phyloP scores from a whole-genome alignment of 2,329 filamentous ascomycete species.

The Sarocladium kiliense region DNA sequence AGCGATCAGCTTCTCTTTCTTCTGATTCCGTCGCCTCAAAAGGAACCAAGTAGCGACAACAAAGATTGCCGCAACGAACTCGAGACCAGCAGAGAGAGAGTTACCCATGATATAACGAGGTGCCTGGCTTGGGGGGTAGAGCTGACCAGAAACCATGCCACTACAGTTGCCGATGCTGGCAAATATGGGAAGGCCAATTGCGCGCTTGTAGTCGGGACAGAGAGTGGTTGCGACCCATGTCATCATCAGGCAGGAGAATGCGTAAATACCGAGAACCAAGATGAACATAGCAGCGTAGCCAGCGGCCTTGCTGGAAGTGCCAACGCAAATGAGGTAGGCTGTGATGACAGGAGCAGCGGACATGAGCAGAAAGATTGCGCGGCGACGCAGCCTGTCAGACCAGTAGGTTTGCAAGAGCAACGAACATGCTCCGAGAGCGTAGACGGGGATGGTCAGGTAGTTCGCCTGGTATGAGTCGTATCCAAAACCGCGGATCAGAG shows the following conservation, averaged over 20 bases:
- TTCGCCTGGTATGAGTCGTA: conserved; percentile 23
- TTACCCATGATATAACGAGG: conserved; percentile 24
- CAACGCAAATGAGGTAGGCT: conserved; percentile 23
- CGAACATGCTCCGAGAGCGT: conserved; percentile 20
- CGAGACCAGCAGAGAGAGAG: conserved; percentile 22
- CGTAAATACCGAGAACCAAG: conserved; percentile 10
- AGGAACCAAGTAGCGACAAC: conserved; percentile 20
- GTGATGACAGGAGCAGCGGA: conserved; percentile 19
- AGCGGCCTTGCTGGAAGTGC: conserved; percentile 18
- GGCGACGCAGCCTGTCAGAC: conserved; percentile 19
- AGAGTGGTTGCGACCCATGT: conserved; percentile 45
- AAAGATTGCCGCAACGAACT: conserved; percentile 18
- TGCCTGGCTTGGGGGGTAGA: conserved; percentile 24
- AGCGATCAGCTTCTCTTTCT: conserved; percentile 18
- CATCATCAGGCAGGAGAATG: conserved; percentile 22
- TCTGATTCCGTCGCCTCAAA: conserved; percentile 21
- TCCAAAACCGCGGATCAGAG: conserved; percentile 28
- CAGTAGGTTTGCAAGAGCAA: conserved; percentile 12
- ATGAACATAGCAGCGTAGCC: conserved; percentile 21
- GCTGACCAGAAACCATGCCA: conserved; percentile 41
- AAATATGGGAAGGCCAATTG: conserved; percentile 38
- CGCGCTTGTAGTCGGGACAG: conserved; percentile 41
- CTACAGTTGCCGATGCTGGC: conserved; percentile 43
- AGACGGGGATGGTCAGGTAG: conserved; percentile 30
- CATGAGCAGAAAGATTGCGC: conserved; percentile 16